Evolutionary conservation across 1,284 basidiomycete species (phyloP).

Genomic region (Cutaneotrichosporon cyanovorans): DNA sequence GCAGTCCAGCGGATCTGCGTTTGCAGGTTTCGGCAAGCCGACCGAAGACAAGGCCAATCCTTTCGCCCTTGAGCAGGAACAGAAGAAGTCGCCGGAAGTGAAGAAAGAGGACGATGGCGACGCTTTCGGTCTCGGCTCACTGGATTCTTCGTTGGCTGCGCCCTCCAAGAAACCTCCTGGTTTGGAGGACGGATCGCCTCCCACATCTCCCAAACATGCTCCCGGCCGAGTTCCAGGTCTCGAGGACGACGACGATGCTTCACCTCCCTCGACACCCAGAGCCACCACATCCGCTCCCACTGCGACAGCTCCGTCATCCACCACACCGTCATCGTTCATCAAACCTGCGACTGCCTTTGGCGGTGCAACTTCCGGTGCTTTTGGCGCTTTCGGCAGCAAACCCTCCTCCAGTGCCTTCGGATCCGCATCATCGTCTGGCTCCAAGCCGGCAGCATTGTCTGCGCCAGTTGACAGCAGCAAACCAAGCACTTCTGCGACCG

Average conservation of each 20-base stretch:
- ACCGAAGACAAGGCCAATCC: neutral
- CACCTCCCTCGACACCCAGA: constrained; percentile 12
- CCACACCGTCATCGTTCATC: constrained; percentile 26
- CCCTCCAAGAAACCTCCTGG: constrained; percentile 25
- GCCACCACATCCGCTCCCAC: constrained; percentile 14
- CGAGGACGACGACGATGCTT: constrained; percentile 7
- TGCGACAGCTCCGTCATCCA: constrained; percentile 9
- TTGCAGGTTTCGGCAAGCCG: constrained; percentile 19
- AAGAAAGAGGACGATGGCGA: constrained; percentile 9
- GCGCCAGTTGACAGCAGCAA: constrained; percentile 3
- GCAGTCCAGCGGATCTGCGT: constrained; percentile 5
- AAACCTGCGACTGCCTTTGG: constrained; percentile 41
- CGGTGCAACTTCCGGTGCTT: constrained; percentile 14
- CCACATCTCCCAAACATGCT: constrained; percentile 19
- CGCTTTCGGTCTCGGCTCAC: constrained; percentile 34
- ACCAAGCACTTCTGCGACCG: constrained; percentile 6
- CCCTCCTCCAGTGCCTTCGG: constrained; percentile 1
- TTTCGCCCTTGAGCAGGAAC: neutral
- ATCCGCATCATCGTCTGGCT: neutral
- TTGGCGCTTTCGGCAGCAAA: constrained; percentile 26
- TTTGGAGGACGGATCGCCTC: constrained; percentile 26
- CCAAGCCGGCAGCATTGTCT: constrained; percentile 1
- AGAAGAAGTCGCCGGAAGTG: neutral
- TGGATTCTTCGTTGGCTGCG: constrained; percentile 18
- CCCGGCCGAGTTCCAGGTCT: constrained; percentile 14